Conservation (phyloP, 371 early-diverging fungal species). For the Actinomortierella ambigua region DNA sequence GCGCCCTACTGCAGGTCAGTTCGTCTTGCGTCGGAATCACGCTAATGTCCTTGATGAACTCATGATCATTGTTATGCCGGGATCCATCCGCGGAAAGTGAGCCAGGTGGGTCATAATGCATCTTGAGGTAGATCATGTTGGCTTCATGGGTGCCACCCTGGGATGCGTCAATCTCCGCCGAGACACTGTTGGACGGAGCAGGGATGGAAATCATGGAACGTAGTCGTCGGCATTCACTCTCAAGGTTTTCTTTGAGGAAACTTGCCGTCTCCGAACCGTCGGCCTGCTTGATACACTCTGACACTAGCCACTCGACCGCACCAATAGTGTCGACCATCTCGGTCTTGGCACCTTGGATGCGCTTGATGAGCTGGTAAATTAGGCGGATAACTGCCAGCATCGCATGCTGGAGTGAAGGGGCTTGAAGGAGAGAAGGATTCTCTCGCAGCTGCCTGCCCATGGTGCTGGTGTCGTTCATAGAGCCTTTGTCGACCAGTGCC, state of each 20-base stretch:
- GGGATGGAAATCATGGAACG: no score
- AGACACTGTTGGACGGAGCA: not conserved
- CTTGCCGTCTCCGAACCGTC: no score
- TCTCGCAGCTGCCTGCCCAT: not conserved
- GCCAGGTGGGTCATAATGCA: constrained; percentile 12
- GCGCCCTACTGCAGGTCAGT: constrained; percentile 21
- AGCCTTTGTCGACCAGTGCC: not conserved
- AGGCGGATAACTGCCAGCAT: constrained; percentile 5
- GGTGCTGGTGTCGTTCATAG: not conserved
- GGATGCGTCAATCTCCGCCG: not conserved
- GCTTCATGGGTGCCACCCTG: no score
- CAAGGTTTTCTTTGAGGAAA: no score
- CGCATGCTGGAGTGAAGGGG: constrained; percentile 2
- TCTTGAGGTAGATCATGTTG: not conserved
- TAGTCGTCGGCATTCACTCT: no score
- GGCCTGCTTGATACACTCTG: no score
- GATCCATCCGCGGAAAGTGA: constrained; percentile 10
- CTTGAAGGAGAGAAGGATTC: not conserved
- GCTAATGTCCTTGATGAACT: constrained; percentile 29
- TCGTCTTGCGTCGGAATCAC: constrained; percentile 47
- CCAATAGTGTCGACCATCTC: no score
- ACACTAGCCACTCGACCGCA: no score
- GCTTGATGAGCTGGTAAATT: constrained; percentile 3
- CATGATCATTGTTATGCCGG: constrained; percentile 47
- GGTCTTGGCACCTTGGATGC: not conserved